phyloP scores from a whole-genome alignment of 495 filamentous ascomycete genomes.

The Trichoderma asperelloides region DNA sequence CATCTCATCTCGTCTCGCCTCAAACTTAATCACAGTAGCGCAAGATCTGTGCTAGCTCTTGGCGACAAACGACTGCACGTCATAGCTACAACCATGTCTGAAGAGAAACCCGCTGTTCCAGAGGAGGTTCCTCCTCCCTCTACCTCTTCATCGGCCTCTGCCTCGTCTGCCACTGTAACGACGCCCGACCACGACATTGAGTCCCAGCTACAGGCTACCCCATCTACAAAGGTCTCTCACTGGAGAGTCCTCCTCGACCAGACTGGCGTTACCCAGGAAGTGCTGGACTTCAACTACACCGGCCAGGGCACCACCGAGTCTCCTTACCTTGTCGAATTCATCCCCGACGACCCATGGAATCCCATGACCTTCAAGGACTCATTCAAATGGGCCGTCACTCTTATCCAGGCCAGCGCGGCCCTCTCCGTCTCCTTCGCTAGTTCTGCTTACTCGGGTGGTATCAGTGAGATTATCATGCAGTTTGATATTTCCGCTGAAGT shows the following conservation, averaged over 20 bases:
- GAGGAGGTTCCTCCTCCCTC: not conserved
- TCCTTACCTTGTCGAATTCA: constrained; percentile 66
- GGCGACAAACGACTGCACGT: not conserved
- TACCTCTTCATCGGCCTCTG: constrained; percentile 2
- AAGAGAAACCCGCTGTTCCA: not conserved
- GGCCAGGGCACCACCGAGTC: constrained; percentile 66
- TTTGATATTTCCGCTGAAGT: constrained; percentile 54
- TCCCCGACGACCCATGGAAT: constrained; percentile 62
- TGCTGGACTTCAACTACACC: constrained; percentile 51
- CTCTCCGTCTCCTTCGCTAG: constrained; percentile 69
- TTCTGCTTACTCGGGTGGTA: constrained; percentile 66
- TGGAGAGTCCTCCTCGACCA: constrained; percentile 26
- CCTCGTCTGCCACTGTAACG: constrained; percentile 8
- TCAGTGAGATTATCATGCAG: constrained; percentile 47
- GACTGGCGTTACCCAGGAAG: constrained; percentile 29
- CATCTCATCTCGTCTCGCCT: not conserved
- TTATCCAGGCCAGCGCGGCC: constrained; percentile 56
- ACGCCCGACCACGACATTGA: constrained; percentile 18
- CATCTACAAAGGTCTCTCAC: constrained; percentile 16
- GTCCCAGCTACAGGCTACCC: constrained; percentile 15
- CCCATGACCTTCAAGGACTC: constrained; percentile 52
- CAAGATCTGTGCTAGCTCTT: not conserved
- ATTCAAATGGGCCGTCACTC: constrained; percentile 66
- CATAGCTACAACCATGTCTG: not conserved
- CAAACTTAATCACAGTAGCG: not conserved